Base-by-base conservation (phyloP, 2,329 filamentous ascomycete species). In the Chaetothyriales sp. region DNA sequence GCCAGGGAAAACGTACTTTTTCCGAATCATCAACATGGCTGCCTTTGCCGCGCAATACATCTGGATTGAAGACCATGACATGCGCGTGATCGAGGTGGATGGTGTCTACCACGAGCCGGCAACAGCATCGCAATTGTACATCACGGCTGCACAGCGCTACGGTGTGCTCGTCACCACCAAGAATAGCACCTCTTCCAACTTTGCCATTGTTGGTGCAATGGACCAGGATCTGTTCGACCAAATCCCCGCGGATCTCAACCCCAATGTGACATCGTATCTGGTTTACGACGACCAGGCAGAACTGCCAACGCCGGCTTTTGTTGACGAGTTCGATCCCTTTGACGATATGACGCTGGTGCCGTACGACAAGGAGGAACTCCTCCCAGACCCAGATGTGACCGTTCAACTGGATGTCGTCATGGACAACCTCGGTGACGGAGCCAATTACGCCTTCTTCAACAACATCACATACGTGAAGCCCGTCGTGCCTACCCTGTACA, bases 401-500 rank as follows among this genome's bases (percentile, higher is more conserved):
- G 73, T 90, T 47, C 75, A 77, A 46, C 71, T 92, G 4, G 72
- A 82, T 55, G 74, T 86, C 2, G 71, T 72, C 54, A 85, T 86
- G 78, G 75, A 81, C 60, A 81, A 83, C 55, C 73, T 88, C 9
- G 73, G 72, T 18, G 76, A 89, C 53, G 85, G 85, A 1, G 77
- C 77, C 25, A 59, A 56, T 20, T 63, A 64, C 25, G 82, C 80
- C 54, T 82, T 82, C 67, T 79, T 86, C 51, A 89, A 90, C 71
- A 82, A 86, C 66, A 78, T 87, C 56, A 87, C 85, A 28, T 94
- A 89, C 65, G 76, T 77, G 2, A 51, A 69, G 0, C 86, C 85
- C 47, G 86, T 86, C 64, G 87, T 94, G 0, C 89, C 88, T 0
- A 81, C 83, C 0, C 73, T 94, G 0, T 94, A 89, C 72, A 87